Evolutionary conservation across 2,329 filamentous ascomycete species (phyloP).

Genomic region (Gaeumannomyces sp.): DNA sequence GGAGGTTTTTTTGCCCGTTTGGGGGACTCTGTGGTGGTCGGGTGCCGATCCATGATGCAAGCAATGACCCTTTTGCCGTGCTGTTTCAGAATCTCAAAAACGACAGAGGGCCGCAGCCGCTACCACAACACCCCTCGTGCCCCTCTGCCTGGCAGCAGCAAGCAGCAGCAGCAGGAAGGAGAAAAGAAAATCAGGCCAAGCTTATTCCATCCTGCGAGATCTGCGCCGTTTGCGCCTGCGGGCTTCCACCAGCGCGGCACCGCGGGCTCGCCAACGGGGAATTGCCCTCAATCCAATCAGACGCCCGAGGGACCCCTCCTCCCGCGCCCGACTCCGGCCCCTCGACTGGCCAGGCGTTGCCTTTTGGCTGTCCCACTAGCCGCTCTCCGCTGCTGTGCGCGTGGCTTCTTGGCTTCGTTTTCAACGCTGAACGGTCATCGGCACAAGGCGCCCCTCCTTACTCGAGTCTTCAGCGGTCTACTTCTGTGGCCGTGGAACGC

Average conservation of each 20-base stretch:
- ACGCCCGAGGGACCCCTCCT: slow-evolving; percentile 17
- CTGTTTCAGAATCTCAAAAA: slow-evolving; percentile 18
- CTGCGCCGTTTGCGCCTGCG: not conserved
- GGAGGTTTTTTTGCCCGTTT: not conserved
- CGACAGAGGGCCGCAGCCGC: not conserved
- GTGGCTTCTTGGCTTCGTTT: not conserved
- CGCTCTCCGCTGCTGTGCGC: not conserved
- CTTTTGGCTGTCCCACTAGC: not conserved
- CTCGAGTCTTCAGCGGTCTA: not conserved
- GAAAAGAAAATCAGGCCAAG: slow-evolving; percentile 28
- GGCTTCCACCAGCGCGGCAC: not conserved
- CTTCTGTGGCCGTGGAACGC: not conserved
- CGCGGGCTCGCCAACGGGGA: slow-evolving; percentile 13
- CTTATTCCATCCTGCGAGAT: slow-evolving; percentile 14
- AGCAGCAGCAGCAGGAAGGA: too few relatives aligned
- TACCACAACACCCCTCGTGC: not conserved
- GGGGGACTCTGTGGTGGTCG: not conserved
- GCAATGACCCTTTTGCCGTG: slow-evolving; percentile 5
- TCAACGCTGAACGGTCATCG: not conserved
- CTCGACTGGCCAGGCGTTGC: not conserved
- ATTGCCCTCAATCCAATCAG: slow-evolving; percentile 28
- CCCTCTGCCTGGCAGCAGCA: not conserved
- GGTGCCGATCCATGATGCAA: not conserved
- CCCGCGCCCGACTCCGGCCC: slow-evolving; percentile 13
- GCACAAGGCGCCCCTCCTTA: not conserved